Evolutionary conservation across 2,329 filamentous ascomycete genomes (phyloP).

Genomic region (Trichoderma cornu-damae): DNA sequence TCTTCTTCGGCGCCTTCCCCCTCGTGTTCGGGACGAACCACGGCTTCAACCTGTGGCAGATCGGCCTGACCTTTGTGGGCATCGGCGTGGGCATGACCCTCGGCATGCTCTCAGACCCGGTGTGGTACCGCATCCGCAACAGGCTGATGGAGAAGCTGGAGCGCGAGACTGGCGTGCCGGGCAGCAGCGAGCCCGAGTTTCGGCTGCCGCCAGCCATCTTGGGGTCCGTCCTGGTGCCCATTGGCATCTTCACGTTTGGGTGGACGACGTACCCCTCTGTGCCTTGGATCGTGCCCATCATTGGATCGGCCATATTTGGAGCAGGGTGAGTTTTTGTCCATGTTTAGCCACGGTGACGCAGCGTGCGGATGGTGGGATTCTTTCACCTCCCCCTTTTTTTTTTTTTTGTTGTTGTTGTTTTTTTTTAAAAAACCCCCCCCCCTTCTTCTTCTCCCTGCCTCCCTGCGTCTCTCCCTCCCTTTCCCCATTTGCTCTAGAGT

Average conservation of each 20-base stretch:
- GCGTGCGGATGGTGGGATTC: conserved; percentile 16
- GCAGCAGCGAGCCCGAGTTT: conserved; percentile 76
- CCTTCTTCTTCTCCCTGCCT: neutral
- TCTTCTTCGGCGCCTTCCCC: conserved; percentile 86
- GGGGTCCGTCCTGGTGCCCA: conserved; percentile 72
- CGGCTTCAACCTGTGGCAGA: conserved; percentile 72
- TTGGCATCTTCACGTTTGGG: conserved; percentile 82
- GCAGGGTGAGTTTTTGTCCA: conserved; percentile 59
- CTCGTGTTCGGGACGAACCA: conserved; percentile 72
- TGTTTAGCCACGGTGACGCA: conserved; percentile 18
- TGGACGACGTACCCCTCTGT: conserved; percentile 74
- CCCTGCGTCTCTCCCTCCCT: neutral
- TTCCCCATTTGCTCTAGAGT: neutral
- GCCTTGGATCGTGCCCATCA: conserved; percentile 71
- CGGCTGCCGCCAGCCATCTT: conserved; percentile 69
- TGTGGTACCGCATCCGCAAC: conserved; percentile 59
- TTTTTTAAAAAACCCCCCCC: neutral
- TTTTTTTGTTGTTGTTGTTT: too few species aligned
- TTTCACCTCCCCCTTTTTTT: neutral
- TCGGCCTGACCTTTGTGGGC: conserved; percentile 72
- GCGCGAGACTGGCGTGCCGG: conserved; percentile 46
- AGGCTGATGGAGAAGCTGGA: conserved; percentile 52
- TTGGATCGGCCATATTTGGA: conserved; percentile 67
- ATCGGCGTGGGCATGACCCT: conserved; percentile 63
- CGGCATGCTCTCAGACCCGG: conserved; percentile 56